Conservation (phyloP, 805 yeast genomes). For the Yamadazyma sp. region DNA sequence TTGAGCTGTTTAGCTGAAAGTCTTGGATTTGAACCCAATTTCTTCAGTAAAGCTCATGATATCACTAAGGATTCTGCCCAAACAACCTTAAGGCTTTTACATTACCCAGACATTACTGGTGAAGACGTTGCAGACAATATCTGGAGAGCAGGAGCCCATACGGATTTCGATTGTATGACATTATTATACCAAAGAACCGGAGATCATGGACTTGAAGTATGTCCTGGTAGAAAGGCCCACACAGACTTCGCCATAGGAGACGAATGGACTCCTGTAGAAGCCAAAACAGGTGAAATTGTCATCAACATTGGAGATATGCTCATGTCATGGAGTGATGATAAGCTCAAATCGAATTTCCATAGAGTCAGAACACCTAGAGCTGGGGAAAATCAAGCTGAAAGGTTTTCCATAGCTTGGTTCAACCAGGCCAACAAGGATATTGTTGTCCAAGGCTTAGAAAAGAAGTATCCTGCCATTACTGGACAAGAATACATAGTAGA, state of each 20-base stretch:
- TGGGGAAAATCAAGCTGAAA: slow-evolving; percentile 24
- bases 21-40: slow-evolving; percentile 24
- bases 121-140: slow-evolving; percentile 17
- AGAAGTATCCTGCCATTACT: slow-evolving; percentile 19
- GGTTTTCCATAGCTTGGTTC: slow-evolving; percentile 32
- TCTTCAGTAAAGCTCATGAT: slow-evolving; percentile 24
- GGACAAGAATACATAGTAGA: slow-evolving; percentile 29
- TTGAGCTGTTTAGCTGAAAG: slow-evolving; percentile 22
- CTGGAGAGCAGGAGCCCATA: slow-evolving; percentile 39
- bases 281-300: slow-evolving; percentile 31
- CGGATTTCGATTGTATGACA: slow-evolving; percentile 34
- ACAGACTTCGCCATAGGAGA: slow-evolving; percentile 32
- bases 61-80: slow-evolving; percentile 25
- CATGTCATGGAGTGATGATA: slow-evolving; percentile 36
- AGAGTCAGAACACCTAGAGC: slow-evolving; percentile 27
- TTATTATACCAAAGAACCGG: slow-evolving; percentile 31
- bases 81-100: slow-evolving; percentile 30
- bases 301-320: slow-evolving; percentile 37
- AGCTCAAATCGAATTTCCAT: slow-evolving; percentile 29
- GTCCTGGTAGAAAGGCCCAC: slow-evolving; percentile 35
- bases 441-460: slow-evolving; percentile 14
- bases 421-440: slow-evolving; percentile 32
- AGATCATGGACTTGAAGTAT: slow-evolving; percentile 33
- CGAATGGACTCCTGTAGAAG: slow-evolving; percentile 31
- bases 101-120: slow-evolving; percentile 26